A percentile compares a stretch with the other conserved stretches of the same genome.
These are phyloP conservation scores for Serendipita sp. DNA, from an alignment of 1,284 basidiomycete species.

Conservation along the genomic window DNA sequence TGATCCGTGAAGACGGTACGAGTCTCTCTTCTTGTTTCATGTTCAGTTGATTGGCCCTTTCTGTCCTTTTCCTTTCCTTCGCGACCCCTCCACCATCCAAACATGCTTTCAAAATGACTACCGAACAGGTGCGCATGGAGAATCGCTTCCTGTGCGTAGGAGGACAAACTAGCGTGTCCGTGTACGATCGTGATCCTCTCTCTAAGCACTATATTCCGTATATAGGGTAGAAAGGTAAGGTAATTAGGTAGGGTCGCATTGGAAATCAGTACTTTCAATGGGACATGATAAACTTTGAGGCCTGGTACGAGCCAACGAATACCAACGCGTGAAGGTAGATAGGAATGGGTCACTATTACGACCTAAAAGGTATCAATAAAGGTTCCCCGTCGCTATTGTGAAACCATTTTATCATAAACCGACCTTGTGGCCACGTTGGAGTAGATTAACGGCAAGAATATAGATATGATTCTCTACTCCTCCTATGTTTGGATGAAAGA, in stretches of 20 bases:
- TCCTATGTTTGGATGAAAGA: conserved; percentile 89
- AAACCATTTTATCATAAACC: conserved; percentile 9
- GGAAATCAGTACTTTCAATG: conserved; percentile 75
- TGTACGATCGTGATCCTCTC: conserved; percentile 85
- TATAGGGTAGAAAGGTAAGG: conserved; percentile 80
- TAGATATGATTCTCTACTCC: conserved; percentile 97
- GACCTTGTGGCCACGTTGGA: conserved; percentile 77
- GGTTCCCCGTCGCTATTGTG: background rate
- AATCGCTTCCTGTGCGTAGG: conserved; percentile 85
- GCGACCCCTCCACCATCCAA: background rate
- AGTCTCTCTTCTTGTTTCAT: conserved; percentile 23
- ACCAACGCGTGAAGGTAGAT: conserved; percentile 72
- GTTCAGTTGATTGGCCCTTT: conserved; percentile 11
- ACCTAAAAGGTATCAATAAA: conserved; percentile 38
- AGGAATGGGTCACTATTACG: conserved; percentile 87
- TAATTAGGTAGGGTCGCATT: conserved; percentile 91
- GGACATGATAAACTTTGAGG: conserved; percentile 91
- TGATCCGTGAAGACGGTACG: conserved; percentile 95
- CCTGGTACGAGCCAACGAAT: conserved; percentile 75
- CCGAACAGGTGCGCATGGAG: conserved; percentile 77
- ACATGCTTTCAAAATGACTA: background rate
- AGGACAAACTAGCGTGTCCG: conserved; percentile 81
- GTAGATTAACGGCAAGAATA: conserved; percentile 75
- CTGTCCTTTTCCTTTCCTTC: background rate
- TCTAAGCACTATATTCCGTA: conserved; percentile 77